Base-by-base conservation (phyloP, 1,139 yeast species). In the Taiozyma onychis region DNA sequence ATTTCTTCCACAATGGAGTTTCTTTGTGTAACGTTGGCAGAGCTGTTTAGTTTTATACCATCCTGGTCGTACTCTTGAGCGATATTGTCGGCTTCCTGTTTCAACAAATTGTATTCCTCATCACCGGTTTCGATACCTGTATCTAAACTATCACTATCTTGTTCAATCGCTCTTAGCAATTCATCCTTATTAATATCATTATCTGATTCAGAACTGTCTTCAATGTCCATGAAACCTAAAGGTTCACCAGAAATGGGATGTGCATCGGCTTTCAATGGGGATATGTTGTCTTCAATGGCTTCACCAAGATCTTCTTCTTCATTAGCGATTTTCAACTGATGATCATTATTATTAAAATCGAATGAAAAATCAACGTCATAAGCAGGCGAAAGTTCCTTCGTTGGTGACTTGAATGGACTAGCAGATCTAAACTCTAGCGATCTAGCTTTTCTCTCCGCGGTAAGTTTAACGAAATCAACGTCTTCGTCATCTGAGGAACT, bases 141-240 rank as follows among this genome's bases (percentile, higher is more conserved):
- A 44, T 74, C 71, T 4, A 66, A 54, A 18, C 65, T 73, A 44
- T 64, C 69, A 44, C 65, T 78, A 59, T 83, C 88, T 24, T 83
- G 86, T 57, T 83, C 86, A 47, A 82, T 70, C 0, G 89, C 83
- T 43, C 85, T 85, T 50, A 85, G 74, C 52, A 85, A 73, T 55
- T 83, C 87, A 58, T 84, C 85, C 59, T 83, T 86, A 63, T 85
- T 90, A 54, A 85, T 80, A 60, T 84, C 88, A 61, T 83, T 88
- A 53, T 84, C 90, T 0, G 89, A 81, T 37, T 69, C 73, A 8
- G 63, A 59, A 27, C 56, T 53, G 30, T 61, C 62, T 34, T 54
- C 59, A 41, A 61, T 59, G 18, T 56, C 54, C 41, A 57, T 57
- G 32, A 59, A 54, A 0, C 60, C 60, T 9, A 58, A 41, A 3